phyloP scores from a whole-genome alignment of 768 basidiomycete genomes.

The Chalciporus piperatus region DNA sequence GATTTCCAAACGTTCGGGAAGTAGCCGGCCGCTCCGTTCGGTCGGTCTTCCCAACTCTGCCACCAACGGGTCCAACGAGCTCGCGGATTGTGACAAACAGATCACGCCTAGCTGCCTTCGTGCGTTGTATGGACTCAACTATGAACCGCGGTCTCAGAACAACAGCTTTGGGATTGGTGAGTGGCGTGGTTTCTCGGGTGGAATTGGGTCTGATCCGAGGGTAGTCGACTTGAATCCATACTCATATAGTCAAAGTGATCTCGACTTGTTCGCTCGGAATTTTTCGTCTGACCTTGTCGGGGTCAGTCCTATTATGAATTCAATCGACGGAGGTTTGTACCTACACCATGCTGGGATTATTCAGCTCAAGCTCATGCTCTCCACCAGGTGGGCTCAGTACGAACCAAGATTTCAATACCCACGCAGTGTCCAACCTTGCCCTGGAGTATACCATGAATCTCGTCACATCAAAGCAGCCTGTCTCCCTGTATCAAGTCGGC shows the following conservation, averaged over 20 bases:
- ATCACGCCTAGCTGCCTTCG: conserved; percentile 61
- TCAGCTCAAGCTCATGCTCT: not conserved
- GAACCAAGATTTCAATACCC: conserved; percentile 35
- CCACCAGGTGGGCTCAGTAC: conserved; percentile 43
- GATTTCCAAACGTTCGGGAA: conserved; percentile 20
- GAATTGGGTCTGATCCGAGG: conserved; percentile 21
- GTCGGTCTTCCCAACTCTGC: conserved; percentile 20
- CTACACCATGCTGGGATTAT: not conserved
- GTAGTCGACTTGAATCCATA: conserved; percentile 54
- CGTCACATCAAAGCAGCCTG: conserved; percentile 31
- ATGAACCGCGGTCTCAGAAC: conserved; percentile 40
- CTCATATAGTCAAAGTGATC: conserved; percentile 43
- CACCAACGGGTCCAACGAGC: conserved; percentile 7
- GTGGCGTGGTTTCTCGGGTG: conserved; percentile 6
- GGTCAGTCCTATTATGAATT: conserved; percentile 11
- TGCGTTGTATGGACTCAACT: conserved; percentile 41
- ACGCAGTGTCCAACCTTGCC: conserved; percentile 71
- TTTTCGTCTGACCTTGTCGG: conserved; percentile 36
- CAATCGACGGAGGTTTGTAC: conserved; percentile 45
- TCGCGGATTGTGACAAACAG: conserved; percentile 34
- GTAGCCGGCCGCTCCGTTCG: not conserved
- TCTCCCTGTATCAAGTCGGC: conserved; percentile 42
- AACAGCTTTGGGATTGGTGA: conserved; percentile 57
- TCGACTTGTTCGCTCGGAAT: conserved; percentile 43
- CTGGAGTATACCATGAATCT: conserved; percentile 65